Evolutionary conservation across 805 yeast genomes (phyloP).

Genomic region (Candida sithepensis): DNA sequence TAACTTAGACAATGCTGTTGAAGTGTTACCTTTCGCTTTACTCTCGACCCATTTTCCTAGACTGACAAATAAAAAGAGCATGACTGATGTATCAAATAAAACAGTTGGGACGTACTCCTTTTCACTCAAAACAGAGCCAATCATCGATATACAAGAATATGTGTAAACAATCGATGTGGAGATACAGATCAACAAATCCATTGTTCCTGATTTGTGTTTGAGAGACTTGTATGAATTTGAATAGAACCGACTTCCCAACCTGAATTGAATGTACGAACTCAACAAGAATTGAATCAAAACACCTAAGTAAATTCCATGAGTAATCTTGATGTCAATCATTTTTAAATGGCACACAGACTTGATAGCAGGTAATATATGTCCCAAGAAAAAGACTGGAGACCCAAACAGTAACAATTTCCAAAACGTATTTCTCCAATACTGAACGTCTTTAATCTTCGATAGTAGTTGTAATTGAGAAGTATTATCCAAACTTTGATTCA

Average conservation of each 20-base stretch:
- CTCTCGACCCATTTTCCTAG: conserved; percentile 91
- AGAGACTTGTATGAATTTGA: conserved; percentile 62
- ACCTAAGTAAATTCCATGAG: conserved; percentile 61
- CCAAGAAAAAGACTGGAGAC: conserved; percentile 52
- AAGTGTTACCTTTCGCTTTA: conserved; percentile 89
- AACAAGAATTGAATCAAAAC: conserved; percentile 57
- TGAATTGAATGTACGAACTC: conserved; percentile 58
- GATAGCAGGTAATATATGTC: conserved; percentile 46
- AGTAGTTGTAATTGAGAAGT: conserved; percentile 67
- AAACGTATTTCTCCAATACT: conserved; percentile 63
- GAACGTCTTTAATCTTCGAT: conserved; percentile 66
- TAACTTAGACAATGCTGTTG: conserved; percentile 78
- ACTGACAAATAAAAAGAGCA: conserved; percentile 80
- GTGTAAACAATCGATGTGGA: conserved; percentile 77
- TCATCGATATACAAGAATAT: conserved; percentile 67
- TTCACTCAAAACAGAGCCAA: conserved; percentile 43
- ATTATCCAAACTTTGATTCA: conserved; percentile 49
- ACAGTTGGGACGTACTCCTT: conserved; percentile 55
- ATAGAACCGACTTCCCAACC: conserved; percentile 66
- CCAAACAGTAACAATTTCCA: conserved; percentile 53
- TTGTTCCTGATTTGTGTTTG: conserved; percentile 69
- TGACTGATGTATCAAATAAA: conserved; percentile 80
- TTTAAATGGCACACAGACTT: conserved; percentile 17
- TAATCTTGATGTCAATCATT: conserved; percentile 16
- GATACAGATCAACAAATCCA: conserved; percentile 86